Evolutionary conservation across 2,329 filamentous ascomycete genomes (phyloP), one percentile per base, ranked within the genome.

Genomic region (Fusarium verticillioides): DNA sequence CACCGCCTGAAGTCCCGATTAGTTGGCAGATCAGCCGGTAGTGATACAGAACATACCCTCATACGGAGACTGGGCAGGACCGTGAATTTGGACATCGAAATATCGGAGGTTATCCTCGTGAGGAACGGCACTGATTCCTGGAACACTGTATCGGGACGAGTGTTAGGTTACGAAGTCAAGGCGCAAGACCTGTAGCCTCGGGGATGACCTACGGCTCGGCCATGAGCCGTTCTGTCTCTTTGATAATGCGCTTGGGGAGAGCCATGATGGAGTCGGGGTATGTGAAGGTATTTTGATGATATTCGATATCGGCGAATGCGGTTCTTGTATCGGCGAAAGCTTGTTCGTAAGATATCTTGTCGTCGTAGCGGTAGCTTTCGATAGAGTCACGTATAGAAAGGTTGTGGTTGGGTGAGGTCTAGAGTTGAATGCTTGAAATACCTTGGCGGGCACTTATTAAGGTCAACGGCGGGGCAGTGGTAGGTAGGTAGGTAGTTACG

Each of bases 81-180:
- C 96, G 81, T 98, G 92, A 81, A 99, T 98, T 79, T 94, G 94
- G 76, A 99, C 97, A 82, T 99, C 97, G 79, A 99, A 99, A 84
- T 99, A 99, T 77, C 96, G 91, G 66, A 98, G 90, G 84, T 99
- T 99, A 79, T 99, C 96, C 79, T 98, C 95, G 82, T 98, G 96
- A 54, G 97, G 97, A 59, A 97, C 88, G 56, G 96, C 96, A 79
- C 94, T 97, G 85, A 99, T 99, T 70, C 96, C 96, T 36, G 96
- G 95, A 37, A 99, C 96, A 73, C 95, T 98, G 79, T 67, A 71
- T 44, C 40, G 70, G 47, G 57, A 60, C 47, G 67, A 34, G 53
- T 65, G 66, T 79, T 67, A 79, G 66, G 62, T 63, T 69, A 61
- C 28, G 62, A 70, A 69, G 53, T 54, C 44, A 54, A 44, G 65